Conservation (phyloP, 495 filamentous ascomycete species). For the Geopyxis carbonaria region DNA sequence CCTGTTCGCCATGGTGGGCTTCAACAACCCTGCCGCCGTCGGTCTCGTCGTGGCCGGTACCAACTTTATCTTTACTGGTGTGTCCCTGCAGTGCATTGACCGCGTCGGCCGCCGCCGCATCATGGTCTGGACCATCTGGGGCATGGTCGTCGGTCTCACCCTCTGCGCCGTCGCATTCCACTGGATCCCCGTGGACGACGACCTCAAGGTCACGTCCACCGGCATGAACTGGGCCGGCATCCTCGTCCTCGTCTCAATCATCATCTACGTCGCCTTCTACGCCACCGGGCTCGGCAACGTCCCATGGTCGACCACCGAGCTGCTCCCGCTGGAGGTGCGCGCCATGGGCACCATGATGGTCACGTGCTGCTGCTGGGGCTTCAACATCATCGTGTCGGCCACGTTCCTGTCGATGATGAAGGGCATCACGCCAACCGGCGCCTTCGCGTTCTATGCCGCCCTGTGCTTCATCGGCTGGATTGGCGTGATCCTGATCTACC, state of each 20-base stretch:
- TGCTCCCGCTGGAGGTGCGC: constrained; percentile 71
- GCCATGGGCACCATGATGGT: constrained; percentile 61
- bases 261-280: constrained; percentile 70
- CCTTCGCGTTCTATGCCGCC: constrained; percentile 57
- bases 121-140: constrained; percentile 61
- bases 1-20: constrained; percentile 66
- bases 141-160: constrained; percentile 60
- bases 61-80: constrained; percentile 64
- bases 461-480: constrained; percentile 53
- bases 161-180: constrained; percentile 49
- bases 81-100: constrained; percentile 65
- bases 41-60: constrained; percentile 66
- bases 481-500: constrained; percentile 55
- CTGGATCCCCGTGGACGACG: constrained; percentile 21
- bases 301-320: constrained; percentile 84
- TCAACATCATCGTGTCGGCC: constrained; percentile 73
- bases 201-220: no score
- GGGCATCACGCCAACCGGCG: constrained; percentile 49
- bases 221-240: no score
- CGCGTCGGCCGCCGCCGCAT: constrained; percentile 63
- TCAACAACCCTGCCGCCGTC: constrained; percentile 62
- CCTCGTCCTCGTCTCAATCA: constrained; percentile 64
- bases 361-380: constrained; percentile 75
- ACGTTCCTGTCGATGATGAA: constrained; percentile 82
- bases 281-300: constrained; percentile 81